A percentile compares a stretch with the other conserved stretches of the same genome.
Conservation (phyloP, 2,329 filamentous ascomycete species). For the Coniochaeta sp. region DNA sequence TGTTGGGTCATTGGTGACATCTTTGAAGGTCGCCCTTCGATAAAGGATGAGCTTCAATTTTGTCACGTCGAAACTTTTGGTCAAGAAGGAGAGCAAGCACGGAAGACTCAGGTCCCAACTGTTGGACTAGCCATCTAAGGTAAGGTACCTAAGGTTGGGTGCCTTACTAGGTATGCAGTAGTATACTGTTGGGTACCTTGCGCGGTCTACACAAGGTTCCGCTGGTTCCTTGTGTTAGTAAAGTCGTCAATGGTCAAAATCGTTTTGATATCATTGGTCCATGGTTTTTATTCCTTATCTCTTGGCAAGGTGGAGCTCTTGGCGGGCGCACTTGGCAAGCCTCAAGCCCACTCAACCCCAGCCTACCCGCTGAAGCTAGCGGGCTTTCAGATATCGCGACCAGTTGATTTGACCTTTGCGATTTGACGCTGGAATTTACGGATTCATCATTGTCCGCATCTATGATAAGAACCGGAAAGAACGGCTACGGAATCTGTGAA, state of each 20-base stretch:
- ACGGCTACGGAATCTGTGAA: neutral
- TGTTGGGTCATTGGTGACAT: too few relatives aligned
- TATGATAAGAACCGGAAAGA: neutral
- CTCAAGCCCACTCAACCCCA: neutral
- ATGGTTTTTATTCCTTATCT: neutral
- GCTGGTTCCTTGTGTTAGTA: too few relatives aligned
- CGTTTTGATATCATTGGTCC: neutral
- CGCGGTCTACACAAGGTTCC: too few relatives aligned
- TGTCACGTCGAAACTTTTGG: neutral
- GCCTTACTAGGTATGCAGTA: too few relatives aligned
- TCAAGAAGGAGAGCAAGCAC: neutral
- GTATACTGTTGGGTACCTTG: too few relatives aligned
- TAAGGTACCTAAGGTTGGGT: too few relatives aligned
- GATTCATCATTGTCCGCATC: neutral
- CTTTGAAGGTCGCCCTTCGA: too few relatives aligned
- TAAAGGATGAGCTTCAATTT: neutral
- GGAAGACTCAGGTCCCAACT: neutral
- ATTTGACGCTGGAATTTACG: neutral
- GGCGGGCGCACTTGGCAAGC: neutral
- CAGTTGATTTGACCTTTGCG: neutral
- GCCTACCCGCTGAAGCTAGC: neutral
- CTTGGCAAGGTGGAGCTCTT: neutral
- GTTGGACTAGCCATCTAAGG: neutral
- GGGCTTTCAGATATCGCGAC: neutral
- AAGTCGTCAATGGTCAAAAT: neutral